Evolutionary conservation across 2,329 filamentous ascomycete species (phyloP).

Genomic region (Tolypocladium amazonense): DNA sequence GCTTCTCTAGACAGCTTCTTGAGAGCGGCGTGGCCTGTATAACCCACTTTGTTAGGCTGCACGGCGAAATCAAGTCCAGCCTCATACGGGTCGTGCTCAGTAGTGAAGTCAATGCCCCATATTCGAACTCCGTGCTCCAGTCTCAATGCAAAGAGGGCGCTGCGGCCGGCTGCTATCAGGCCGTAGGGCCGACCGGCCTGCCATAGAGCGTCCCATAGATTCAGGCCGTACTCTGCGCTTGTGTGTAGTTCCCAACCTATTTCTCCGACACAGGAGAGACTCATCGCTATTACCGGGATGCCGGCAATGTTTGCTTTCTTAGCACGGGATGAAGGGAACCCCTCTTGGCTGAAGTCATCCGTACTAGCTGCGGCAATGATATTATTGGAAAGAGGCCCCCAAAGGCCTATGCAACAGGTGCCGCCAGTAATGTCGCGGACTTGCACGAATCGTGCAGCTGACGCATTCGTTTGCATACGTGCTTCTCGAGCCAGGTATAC

Average conservation of each 20-base stretch:
- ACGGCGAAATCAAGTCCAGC: constrained; percentile 43
- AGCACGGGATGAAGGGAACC: constrained; percentile 37
- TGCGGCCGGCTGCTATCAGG: constrained; percentile 46
- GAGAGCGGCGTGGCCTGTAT: constrained; percentile 40
- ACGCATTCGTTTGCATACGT: constrained; percentile 29
- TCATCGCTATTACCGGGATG: constrained; percentile 44
- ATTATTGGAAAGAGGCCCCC: constrained; percentile 45
- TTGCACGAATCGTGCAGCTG: constrained; percentile 31
- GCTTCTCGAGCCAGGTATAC: constrained; percentile 45
- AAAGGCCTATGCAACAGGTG: constrained; percentile 51
- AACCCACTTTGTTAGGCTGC: constrained; percentile 33
- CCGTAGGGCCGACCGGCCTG: constrained; percentile 42
- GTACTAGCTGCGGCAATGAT: constrained; percentile 34
- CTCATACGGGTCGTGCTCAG: constrained; percentile 50
- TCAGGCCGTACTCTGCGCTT: constrained; percentile 45
- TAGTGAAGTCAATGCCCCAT: constrained; percentile 47
- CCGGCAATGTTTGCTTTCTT: constrained; percentile 39
- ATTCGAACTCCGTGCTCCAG: constrained; percentile 49
- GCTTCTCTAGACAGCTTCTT: constrained; percentile 26
- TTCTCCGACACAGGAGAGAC: constrained; percentile 51
- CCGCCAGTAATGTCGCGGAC: constrained; percentile 49
- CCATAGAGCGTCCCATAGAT: constrained; percentile 49
- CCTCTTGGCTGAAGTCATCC: constrained; percentile 34
- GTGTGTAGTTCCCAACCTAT: constrained; percentile 53
- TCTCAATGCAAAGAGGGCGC: constrained; percentile 46